Conservation (phyloP, 768 basidiomycete species). For the Tylopilus sp. region DNA sequence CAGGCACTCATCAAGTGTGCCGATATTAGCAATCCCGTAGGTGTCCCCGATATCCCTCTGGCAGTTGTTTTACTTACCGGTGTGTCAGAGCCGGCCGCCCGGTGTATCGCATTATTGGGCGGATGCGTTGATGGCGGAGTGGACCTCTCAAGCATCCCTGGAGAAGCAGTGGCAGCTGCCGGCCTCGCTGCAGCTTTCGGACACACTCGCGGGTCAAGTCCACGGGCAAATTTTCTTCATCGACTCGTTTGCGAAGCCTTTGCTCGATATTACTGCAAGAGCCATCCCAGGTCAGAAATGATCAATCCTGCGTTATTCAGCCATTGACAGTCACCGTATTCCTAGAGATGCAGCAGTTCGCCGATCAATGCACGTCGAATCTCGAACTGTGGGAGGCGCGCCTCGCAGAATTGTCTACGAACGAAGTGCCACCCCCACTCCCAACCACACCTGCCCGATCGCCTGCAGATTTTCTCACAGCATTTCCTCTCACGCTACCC, state of each 20-base stretch:
- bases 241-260: constrained; percentile 73
- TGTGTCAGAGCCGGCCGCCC: constrained; percentile 79
- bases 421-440: constrained; percentile 2
- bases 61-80: constrained; percentile 5
- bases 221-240: constrained; percentile 89
- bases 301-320: neutral
- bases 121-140: constrained; percentile 81
- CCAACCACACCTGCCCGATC: constrained; percentile 28
- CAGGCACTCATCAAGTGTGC: constrained; percentile 96
- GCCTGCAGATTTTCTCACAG: constrained; percentile 45
- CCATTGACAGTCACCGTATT: constrained; percentile 10
- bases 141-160: constrained; percentile 84
- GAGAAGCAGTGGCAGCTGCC: constrained; percentile 78
- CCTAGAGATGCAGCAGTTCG: constrained; percentile 66
- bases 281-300: constrained; percentile 70
- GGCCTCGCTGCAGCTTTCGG: constrained; percentile 45
- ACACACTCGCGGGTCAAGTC: constrained; percentile 61
- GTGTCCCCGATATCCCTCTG: constrained; percentile 32
- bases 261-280: constrained; percentile 70
- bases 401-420: constrained; percentile 34
- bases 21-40: constrained; percentile 96
- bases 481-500: constrained; percentile 58
- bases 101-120: constrained; percentile 94
- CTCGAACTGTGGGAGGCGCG: constrained; percentile 65
- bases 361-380: constrained; percentile 65